Percentiles rank a stretch among this genome's conserved stretches.
These are phyloP conservation scores for Cercospora nicotianae DNA, from an alignment of 2,329 filamentous ascomycete genomes.

Conservation along the genomic window DNA sequence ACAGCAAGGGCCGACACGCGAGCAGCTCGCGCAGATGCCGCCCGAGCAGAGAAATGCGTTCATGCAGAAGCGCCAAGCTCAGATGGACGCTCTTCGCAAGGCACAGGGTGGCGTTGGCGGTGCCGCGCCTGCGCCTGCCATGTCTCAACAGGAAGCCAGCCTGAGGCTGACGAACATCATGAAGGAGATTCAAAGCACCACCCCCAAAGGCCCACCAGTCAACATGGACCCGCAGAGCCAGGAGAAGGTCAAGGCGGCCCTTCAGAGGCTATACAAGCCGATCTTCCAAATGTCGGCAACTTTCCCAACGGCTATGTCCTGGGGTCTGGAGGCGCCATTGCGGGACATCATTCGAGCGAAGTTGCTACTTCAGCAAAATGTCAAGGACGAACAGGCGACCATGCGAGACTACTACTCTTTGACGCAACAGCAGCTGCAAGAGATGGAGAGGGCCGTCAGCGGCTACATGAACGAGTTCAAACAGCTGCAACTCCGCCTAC, in stretches of 20 bases:
- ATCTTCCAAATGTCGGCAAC: constrained; percentile 30
- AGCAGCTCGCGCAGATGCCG: constrained; percentile 32
- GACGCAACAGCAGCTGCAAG: constrained; percentile 27
- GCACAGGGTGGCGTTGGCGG: constrained; percentile 27
- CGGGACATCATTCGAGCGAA: constrained; percentile 32
- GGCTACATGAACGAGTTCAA: constrained; percentile 34
- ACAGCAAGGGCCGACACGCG: constrained; percentile 17
- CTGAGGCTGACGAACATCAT: constrained; percentile 18
- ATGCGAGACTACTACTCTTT: constrained; percentile 36
- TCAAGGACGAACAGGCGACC: constrained; percentile 26
- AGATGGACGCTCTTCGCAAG: constrained; percentile 32
- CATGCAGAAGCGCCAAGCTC: constrained; percentile 15
- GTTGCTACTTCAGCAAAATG: constrained; percentile 33
- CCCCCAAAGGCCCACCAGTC: constrained; percentile 33
- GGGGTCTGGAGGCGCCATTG: constrained; percentile 28
- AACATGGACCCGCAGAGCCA: constrained; percentile 25
- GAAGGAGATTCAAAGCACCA: constrained; percentile 26
- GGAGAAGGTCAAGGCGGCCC: constrained; percentile 25
- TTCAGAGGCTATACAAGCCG: constrained; percentile 32
- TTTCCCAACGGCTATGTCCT: constrained; percentile 26
- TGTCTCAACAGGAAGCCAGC: constrained; percentile 5
- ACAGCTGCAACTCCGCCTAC: constrained; percentile 22
- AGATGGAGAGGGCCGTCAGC: constrained; percentile 28
- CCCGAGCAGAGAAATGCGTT: constrained; percentile 16
- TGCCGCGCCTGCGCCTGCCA: background rate